These are phyloP conservation scores for Trametes maxima DNA, from an alignment of 768 basidiomycete species.

Conservation along the genomic window DNA sequence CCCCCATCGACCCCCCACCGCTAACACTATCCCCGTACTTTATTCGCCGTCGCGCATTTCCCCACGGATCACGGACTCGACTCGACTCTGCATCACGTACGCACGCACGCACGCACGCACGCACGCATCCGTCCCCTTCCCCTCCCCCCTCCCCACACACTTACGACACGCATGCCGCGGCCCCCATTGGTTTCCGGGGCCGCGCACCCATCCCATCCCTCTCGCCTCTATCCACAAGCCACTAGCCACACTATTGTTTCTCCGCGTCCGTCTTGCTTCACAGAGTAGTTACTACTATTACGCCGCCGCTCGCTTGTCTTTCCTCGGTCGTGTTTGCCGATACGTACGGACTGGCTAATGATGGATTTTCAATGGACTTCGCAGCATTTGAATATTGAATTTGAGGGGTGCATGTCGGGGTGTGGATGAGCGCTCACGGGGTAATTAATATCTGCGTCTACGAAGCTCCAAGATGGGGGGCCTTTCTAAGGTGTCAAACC, in stretches of 20 bases:
- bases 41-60: not conserved
- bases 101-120: not conserved
- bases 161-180: too few species aligned
- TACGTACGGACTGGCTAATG: constrained; percentile 11
- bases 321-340: constrained; percentile 1
- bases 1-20: not conserved
- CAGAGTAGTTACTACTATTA: not conserved
- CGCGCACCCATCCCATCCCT: not conserved
- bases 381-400: too few species aligned
- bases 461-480: too few species aligned
- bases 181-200: too few species aligned
- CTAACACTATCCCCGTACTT: not conserved
- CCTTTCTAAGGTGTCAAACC: too few species aligned
- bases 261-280: not conserved
- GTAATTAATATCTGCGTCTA: too few species aligned
- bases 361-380: constrained; percentile 1
- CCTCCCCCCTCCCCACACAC: not conserved
- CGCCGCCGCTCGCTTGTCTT: constrained; percentile 2
- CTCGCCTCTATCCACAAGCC: too few species aligned
- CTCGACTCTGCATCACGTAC: not conserved
- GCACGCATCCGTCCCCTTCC: not conserved
- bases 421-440: too few species aligned
- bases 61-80: constrained; percentile 11
- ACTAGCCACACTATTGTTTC: too few species aligned
- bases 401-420: too few species aligned